Percentiles rank a stretch among this genome's conserved stretches.
Evolutionary conservation across 192 early-diverging fungal species (phyloP).

Genomic region (Mortierella antarctica): DNA sequence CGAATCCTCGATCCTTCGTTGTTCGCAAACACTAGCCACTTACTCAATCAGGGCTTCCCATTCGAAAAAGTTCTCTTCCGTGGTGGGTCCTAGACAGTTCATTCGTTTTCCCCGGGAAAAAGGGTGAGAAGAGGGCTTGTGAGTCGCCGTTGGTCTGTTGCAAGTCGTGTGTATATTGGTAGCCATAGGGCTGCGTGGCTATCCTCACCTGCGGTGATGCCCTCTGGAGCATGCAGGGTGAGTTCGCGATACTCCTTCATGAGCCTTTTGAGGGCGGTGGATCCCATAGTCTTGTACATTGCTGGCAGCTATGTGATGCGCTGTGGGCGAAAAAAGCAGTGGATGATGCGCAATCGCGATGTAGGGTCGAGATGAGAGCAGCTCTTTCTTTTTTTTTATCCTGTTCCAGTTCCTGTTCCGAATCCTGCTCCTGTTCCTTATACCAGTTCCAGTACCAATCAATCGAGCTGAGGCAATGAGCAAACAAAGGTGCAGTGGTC

Average conservation of each 20-base stretch:
- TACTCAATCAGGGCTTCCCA: conserved; percentile 92
- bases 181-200: not conserved
- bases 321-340: not conserved
- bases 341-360: conserved; percentile 1
- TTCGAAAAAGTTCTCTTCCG: conserved; percentile 88
- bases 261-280: conserved; percentile 87
- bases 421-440: not conserved
- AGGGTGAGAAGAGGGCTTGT: not conserved
- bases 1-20: no score
- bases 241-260: conserved; percentile 96
- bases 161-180: not conserved
- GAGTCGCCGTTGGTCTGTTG: not conserved
- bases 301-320: not conserved
- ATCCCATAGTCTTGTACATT: conserved; percentile 61
- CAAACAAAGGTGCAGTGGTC: not conserved
- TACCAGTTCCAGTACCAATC: not conserved
- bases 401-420: not conserved
- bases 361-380: not conserved
- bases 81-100: conserved; percentile 69
- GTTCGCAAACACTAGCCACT: conserved; percentile 10
- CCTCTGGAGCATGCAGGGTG: conserved; percentile 90
- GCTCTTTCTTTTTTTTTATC: not conserved
- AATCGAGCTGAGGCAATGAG: no score
- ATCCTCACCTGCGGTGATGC: conserved; percentile 85
- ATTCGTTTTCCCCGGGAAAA: not conserved